phyloP scores from a whole-genome alignment of 2,329 filamentous ascomycete genomes.

The Zasmidium angulare region DNA sequence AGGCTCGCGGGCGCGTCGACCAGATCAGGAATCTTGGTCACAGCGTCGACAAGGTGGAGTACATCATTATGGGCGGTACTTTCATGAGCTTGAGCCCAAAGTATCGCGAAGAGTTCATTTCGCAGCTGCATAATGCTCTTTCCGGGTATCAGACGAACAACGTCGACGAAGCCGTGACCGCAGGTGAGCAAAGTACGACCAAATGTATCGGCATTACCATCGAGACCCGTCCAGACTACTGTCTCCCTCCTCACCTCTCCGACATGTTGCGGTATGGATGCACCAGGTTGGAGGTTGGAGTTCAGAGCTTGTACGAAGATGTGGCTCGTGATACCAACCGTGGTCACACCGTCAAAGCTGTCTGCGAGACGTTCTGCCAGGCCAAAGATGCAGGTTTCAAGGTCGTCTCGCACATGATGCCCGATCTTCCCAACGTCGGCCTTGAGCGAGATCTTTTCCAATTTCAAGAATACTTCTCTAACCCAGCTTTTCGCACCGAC shows the following conservation, averaged over 20 bases:
- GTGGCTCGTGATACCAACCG: constrained; percentile 97
- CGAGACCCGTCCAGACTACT: constrained; percentile 96
- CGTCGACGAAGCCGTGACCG: constrained; percentile 91
- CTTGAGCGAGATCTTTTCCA: constrained; percentile 98
- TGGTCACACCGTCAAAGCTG: constrained; percentile 91
- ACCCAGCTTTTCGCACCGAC: constrained; percentile 91
- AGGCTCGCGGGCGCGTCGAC: constrained; percentile 91
- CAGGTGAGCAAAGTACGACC: constrained; percentile 92
- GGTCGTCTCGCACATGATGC: constrained; percentile 99
- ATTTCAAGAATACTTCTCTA: constrained; percentile 97
- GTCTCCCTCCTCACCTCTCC: constrained; percentile 88
- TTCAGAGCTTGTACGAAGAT: constrained; percentile 96
- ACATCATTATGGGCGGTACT: constrained; percentile 99
- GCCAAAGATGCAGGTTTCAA: constrained; percentile 98
- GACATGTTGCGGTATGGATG: constrained; percentile 98
- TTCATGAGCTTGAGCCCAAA: constrained; percentile 94
- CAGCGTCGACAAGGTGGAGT: constrained; percentile 98
- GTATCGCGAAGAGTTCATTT: constrained; percentile 91
- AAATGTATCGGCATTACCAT: constrained; percentile 99
- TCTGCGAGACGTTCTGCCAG: constrained; percentile 95
- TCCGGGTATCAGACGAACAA: constrained; percentile 93
- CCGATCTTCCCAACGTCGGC: constrained; percentile 93
- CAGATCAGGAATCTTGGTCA: constrained; percentile 95
- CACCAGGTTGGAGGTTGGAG: constrained; percentile 89
- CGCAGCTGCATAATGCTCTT: constrained; percentile 92